Base-by-base conservation (phyloP, 2,329 filamentous ascomycete species). In the Ophiocordyceps sinensis region DNA sequence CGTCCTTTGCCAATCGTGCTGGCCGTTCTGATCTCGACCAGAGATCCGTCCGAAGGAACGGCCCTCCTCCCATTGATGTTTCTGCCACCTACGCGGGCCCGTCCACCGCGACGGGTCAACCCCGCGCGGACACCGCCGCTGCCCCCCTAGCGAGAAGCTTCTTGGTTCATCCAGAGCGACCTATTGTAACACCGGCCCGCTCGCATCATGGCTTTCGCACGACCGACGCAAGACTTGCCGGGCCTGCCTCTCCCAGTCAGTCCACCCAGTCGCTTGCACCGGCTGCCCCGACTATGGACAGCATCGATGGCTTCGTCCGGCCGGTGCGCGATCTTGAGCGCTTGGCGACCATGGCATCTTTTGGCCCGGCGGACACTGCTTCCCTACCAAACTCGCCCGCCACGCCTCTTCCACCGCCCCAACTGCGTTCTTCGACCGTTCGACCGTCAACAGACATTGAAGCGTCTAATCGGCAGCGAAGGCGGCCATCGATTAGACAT, bases 321-420 rank as follows among this genome's bases (percentile, higher is more conserved):
- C 85, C 83, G 8, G 81, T 89, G 30, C 80, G 85, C 49, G 85
- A 93, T 56, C 70, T 77, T 36, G 86, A 96, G 57, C 78, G 87
- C 44, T 72, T 91, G 44, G 85, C 82, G 37, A 91, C 83, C 40
- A 93, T 91, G 79, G 69, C 81, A 36, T 75, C 82, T 7, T 73
- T 80, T 34, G 67, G 80, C 41, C 75, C 82, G 47, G 69, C 73
- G 11, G 80, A 82, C 41, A 64, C 87, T 41, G 73, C 75, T 35
- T 95, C 89, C n/a, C 88, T 94, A 57, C 91, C 91, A 9, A 84
- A 88, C 43, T 95, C 87, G 12, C 87, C 87, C 1, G 91, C 85
- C 7, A 94, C 87, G 1, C 87, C 87, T 13, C 71, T 83, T 36
- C 81, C 81, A 37, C 77, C 81, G 1, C 67, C 78, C 23, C 79